Conservation (phyloP, 2,329 filamentous ascomycete genomes). For the Phyllosticta citrichinensis region DNA sequence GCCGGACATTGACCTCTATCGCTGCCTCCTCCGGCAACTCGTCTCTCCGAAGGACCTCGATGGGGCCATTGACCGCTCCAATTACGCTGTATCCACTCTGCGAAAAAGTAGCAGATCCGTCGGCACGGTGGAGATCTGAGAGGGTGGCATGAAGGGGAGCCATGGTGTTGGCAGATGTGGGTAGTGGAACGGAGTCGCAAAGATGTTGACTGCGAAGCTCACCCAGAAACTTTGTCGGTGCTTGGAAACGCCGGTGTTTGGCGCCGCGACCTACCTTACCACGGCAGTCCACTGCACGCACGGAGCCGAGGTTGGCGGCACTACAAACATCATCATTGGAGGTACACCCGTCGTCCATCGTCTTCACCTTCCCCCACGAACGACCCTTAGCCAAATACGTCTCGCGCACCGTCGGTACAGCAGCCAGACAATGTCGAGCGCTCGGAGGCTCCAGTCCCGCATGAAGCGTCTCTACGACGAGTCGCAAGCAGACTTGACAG, state of each 20-base stretch:
- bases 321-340: background rate
- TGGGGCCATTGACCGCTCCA: conserved; percentile 80
- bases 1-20: conserved; percentile 82
- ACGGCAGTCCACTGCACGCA: background rate
- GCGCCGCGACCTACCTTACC: too few species aligned
- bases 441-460: conserved; percentile 23
- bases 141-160: conserved; percentile 21
- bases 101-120: conserved; percentile 72
- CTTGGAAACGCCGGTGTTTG: conserved; percentile 1
- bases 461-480: conserved; percentile 53
- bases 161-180: background rate
- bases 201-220: conserved; percentile 1
- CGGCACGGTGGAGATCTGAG: conserved; percentile 53
- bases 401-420: background rate
- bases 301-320: conserved; percentile 1
- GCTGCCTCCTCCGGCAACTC: conserved; percentile 86
- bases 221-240: conserved; percentile 8
- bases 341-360: background rate
- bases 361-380: background rate
- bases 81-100: conserved; percentile 70
- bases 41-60: conserved; percentile 81
- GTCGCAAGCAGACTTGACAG: conserved; percentile 46
- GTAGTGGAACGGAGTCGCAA: background rate
- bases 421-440: background rate
- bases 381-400: background rate